phyloP scores from a whole-genome alignment of 1,284 basidiomycete species.

The Trametes hirsuta region DNA sequence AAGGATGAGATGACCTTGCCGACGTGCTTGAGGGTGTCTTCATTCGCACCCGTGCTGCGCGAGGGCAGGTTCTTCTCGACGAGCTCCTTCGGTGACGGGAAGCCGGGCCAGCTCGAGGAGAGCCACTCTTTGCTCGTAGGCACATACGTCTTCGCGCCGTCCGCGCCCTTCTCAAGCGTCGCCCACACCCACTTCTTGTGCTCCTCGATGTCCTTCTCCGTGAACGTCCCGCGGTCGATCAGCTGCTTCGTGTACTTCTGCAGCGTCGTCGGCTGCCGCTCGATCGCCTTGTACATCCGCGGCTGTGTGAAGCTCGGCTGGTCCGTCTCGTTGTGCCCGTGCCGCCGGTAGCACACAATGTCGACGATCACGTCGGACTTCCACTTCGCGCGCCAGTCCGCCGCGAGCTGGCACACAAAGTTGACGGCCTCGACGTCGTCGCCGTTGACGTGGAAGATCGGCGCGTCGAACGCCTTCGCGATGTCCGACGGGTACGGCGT shows the following conservation, averaged over 20 bases:
- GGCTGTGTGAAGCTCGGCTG: constrained; percentile 99
- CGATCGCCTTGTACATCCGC: constrained; percentile 98
- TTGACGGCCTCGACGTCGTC: constrained; percentile 99
- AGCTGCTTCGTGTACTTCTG: constrained; percentile 93
- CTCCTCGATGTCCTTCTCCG: constrained; percentile 95
- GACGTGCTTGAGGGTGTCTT: constrained; percentile 83
- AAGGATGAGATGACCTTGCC: constrained; percentile 87
- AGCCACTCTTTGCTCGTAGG: constrained; percentile 96
- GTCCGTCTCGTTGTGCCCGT: constrained; percentile 99
- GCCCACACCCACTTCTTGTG: constrained; percentile 99
- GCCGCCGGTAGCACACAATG: constrained; percentile 97
- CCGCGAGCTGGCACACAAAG: constrained; percentile 97
- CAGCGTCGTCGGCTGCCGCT: constrained; percentile 91
- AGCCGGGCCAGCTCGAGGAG: constrained; percentile 97
- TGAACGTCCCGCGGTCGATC: constrained; percentile 91
- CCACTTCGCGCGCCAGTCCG: constrained; percentile 97
- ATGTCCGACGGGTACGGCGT: constrained; percentile 99
- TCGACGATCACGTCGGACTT: constrained; percentile 99
- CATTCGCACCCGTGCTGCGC: constrained; percentile 82
- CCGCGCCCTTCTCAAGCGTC: constrained; percentile 94
- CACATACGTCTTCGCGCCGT: constrained; percentile 91
- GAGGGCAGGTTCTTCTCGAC: constrained; percentile 92
- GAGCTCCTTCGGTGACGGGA: constrained; percentile 96
- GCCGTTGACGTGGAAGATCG: constrained; percentile 99
- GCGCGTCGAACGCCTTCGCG: constrained; percentile 97